Evolutionary conservation across 495 filamentous ascomycete species (phyloP).

Genomic region (Xylaria bambusicola): DNA sequence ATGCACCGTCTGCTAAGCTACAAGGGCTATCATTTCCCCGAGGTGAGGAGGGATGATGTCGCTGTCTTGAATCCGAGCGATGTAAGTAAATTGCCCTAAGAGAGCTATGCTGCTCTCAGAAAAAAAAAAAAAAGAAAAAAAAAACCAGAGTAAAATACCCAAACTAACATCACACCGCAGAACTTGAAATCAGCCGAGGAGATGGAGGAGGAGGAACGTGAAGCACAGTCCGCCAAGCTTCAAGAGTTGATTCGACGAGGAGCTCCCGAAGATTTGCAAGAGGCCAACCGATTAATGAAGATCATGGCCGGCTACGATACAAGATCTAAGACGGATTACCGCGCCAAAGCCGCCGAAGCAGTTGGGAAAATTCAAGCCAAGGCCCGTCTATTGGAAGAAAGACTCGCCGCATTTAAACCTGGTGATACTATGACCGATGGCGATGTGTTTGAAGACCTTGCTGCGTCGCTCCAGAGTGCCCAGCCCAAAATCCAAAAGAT

Average conservation of each 20-base stretch:
- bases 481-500: constrained; percentile 99
- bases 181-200: constrained; percentile 95
- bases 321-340: constrained; percentile 92
- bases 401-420: constrained; percentile 78
- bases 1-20: constrained; percentile 96
- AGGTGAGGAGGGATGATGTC: constrained; percentile 88
- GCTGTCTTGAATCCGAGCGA: constrained; percentile 97
- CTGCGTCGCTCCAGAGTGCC: constrained; percentile 86
- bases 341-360: constrained; percentile 95
- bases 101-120: too few relatives aligned
- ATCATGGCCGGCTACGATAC: constrained; percentile 98
- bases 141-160: neutral
- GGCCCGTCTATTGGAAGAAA: constrained; percentile 87
- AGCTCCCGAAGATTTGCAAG: constrained; percentile 87
- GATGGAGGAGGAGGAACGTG: constrained; percentile 95
- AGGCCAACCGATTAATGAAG: constrained; percentile 97
- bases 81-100: constrained; percentile 68
- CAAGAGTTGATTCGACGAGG: constrained; percentile 95
- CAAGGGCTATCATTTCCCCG: constrained; percentile 95
- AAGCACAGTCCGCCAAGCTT: constrained; percentile 93
- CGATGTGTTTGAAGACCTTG: constrained; percentile 95
- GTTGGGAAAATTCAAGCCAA: constrained; percentile 92
- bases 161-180: constrained; percentile 43
- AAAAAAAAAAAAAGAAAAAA: too few relatives aligned
- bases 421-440: constrained; percentile 85